Conservation (phyloP, 768 basidiomycete species). For the Tulasnella sp. region DNA sequence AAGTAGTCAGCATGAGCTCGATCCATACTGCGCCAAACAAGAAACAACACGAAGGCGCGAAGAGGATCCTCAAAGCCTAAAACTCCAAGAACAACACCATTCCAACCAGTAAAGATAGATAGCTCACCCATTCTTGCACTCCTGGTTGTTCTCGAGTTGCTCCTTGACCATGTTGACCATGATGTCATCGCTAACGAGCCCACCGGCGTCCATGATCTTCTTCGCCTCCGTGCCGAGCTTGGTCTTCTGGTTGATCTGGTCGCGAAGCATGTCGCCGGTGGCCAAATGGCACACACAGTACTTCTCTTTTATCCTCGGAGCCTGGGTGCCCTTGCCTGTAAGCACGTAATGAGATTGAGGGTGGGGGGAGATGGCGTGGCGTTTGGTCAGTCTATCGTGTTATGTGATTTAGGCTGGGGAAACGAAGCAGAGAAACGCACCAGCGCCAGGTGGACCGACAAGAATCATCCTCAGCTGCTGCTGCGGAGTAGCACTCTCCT, state of each 20-base stretch:
- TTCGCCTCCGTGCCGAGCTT: slow-evolving; percentile 84
- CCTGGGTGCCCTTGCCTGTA: slow-evolving; percentile 96
- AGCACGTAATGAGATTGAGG: neutral
- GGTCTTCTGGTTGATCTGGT: slow-evolving; percentile 82
- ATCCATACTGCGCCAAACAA: neutral
- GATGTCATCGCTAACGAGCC: slow-evolving; percentile 92
- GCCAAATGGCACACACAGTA: slow-evolving; percentile 98
- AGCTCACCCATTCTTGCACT: slow-evolving; percentile 89
- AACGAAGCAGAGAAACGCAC: slow-evolving; percentile 31
- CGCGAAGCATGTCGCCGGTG: slow-evolving; percentile 97
- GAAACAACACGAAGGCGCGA: neutral
- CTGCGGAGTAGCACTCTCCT: slow-evolving; percentile 38
- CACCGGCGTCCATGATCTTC: slow-evolving; percentile 94
- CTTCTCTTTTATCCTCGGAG: slow-evolving; percentile 80
- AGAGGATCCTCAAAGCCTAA: neutral
- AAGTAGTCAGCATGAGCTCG: neutral
- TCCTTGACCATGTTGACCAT: slow-evolving; percentile 97
- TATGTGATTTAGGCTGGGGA: slow-evolving; percentile 2
- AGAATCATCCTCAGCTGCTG: slow-evolving; percentile 83
- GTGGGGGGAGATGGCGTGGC: neutral
- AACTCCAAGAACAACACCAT: too few relatives aligned
- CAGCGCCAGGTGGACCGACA: slow-evolving; percentile 94
- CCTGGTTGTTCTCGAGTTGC: slow-evolving; percentile 85
- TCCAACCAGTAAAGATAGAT: too few relatives aligned
- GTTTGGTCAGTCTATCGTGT: neutral